Base-by-base conservation (phyloP, 2,329 filamentous ascomycete genomes). In the Thermothelomyces thermophilus region DNA sequence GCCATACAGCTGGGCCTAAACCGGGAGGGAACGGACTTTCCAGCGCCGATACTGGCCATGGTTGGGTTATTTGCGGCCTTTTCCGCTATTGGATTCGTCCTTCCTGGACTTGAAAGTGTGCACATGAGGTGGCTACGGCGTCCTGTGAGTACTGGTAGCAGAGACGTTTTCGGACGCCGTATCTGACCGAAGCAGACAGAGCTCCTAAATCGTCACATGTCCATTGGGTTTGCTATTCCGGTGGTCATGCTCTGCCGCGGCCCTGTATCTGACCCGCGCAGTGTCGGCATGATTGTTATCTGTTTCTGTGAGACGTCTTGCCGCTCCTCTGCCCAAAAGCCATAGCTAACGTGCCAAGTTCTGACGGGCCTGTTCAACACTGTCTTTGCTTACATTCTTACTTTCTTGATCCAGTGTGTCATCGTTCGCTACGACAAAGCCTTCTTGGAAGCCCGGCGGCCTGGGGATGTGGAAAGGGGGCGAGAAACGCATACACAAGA, bases 161-260 rank as follows among this genome's bases (percentile, higher is more conserved):
- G 13, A 17, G 6, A 24, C n/a, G n/a, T n/a, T 36, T 9, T 31
- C 40, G n/a, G 8, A 46, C 19, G 17, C 3, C 6, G 17, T n/a
- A 45, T 17, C 41, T 54, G n/a, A 58, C 50, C n/a, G 2, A 10
- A 4, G 2, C 43, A 77, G 73, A 66, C 75, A 19, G 68, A 77
- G 41, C 67, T 77, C 9, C 66, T 77, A 46, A 78, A 78, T 54
- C 62, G 67, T 2, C 72, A 78, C 58, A 69, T 78, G 55, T 74
- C 74, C 0, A 59, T 76, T 5, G 75, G 72, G 3, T 78, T 78
- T 55, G 70, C 72, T 0, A 67, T 77, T 2, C 75, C 75, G 0
- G 67, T 78, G 2, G 62, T 76, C 1, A 71, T 72, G 64, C 67
- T 77, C 13, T 68, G 69, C 34, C 58, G 60, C 2, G 53, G 68